Percentiles rank a stretch among this genome's conserved stretches.
Evolutionary conservation across 768 basidiomycete genomes (phyloP).

Genomic region (Mycena rebaudengoi): DNA sequence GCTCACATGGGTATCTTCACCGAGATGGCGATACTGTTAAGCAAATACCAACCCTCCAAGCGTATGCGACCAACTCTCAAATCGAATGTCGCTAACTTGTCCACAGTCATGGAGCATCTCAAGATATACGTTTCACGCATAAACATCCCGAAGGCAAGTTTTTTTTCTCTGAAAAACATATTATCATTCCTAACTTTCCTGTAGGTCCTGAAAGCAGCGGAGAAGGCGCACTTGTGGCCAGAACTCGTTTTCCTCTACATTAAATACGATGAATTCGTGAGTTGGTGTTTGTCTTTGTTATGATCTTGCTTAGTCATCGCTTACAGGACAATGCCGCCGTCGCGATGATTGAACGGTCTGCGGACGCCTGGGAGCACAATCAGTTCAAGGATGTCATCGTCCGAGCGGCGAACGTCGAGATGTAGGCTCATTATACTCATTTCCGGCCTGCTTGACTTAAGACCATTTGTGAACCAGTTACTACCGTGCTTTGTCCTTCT

Average conservation of each 20-base stretch:
- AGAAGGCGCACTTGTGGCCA: slow-evolving; percentile 97
- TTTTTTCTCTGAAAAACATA: background rate
- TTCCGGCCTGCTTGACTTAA: background rate
- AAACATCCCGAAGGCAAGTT: slow-evolving; percentile 92
- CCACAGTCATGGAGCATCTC: slow-evolving; percentile 95
- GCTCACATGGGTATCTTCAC: slow-evolving; percentile 99
- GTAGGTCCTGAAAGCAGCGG: slow-evolving; percentile 93
- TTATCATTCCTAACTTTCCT: background rate
- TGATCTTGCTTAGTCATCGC: slow-evolving; percentile 9
- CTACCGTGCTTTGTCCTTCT: slow-evolving; percentile 95
- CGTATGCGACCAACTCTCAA: slow-evolving; percentile 56
- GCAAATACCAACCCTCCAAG: slow-evolving; percentile 95
- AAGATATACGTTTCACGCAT: slow-evolving; percentile 95
- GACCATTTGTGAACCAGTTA: slow-evolving; percentile 60
- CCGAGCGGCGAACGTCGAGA: slow-evolving; percentile 97
- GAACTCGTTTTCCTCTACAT: slow-evolving; percentile 98
- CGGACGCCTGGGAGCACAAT: slow-evolving; percentile 99
- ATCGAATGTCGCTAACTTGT: background rate
- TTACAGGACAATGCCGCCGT: slow-evolving; percentile 92
- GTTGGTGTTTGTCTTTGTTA: slow-evolving; percentile 35
- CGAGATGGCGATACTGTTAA: slow-evolving; percentile 89
- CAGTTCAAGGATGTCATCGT: slow-evolving; percentile 99
- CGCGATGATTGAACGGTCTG: slow-evolving; percentile 97
- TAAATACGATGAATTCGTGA: slow-evolving; percentile 94
- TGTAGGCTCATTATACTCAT: slow-evolving; percentile 67